A percentile compares a stretch with the other conserved stretches of the same genome.
These are phyloP conservation scores for Cydonia oblonga DNA, from an alignment of 331 rosid genomes.

Conservation along the genomic window DNA sequence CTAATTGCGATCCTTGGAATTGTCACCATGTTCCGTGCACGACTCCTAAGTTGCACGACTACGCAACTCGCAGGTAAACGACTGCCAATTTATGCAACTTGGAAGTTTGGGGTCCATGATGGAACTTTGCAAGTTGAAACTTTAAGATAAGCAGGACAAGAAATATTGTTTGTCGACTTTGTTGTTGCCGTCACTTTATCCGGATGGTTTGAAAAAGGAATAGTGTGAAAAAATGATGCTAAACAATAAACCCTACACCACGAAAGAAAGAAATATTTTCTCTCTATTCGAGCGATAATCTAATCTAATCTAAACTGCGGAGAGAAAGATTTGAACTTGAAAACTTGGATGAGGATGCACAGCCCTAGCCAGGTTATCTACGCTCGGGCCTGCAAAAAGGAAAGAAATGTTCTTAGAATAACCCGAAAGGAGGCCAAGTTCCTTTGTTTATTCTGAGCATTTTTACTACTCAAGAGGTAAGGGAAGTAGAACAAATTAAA, in stretches of 20 bases:
- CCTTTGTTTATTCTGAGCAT: not conserved
- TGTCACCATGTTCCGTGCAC: not conserved
- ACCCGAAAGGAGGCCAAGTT: not conserved
- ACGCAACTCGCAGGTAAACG: not conserved
- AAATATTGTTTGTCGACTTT: not conserved
- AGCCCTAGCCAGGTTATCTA: not conserved
- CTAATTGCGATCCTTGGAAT: too few relatives aligned
- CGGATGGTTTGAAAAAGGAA: not conserved
- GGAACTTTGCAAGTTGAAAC: not conserved
- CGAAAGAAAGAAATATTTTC: not conserved
- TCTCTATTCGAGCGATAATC: not conserved
- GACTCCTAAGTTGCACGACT: not conserved
- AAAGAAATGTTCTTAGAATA: not conserved
- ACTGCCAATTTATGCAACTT: not conserved
- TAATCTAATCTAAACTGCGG: too few relatives aligned
- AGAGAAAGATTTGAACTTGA: not conserved
- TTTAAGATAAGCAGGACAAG: not conserved
- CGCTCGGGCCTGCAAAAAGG: not conserved
- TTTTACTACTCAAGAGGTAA: fast-evolving
- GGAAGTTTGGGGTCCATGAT: not conserved
- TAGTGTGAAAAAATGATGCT: not conserved
- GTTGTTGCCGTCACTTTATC: not conserved
- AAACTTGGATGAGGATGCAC: not conserved
- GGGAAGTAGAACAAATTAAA: not conserved
- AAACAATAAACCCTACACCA: not conserved